A percentile compares a stretch with the other conserved stretches of the same genome.
Conservation (phyloP, 306 rosid genomes). For the Pyrus betulifolia region DNA sequence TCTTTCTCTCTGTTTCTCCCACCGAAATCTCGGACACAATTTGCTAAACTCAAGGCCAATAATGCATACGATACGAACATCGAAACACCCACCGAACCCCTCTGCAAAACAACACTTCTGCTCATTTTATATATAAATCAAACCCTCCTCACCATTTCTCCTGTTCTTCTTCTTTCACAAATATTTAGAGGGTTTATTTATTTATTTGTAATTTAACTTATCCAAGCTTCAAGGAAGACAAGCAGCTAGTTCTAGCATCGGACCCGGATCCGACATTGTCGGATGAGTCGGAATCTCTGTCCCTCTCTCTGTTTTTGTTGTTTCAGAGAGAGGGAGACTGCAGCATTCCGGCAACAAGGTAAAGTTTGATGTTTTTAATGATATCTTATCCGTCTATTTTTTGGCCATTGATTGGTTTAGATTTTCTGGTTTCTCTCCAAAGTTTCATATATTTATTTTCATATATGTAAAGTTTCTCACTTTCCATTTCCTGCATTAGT, state of each 20-base stretch:
- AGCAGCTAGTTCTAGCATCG: slow-evolving; percentile 9
- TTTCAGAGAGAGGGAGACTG: slow-evolving; percentile 18
- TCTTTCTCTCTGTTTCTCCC: neutral
- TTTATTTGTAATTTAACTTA: neutral
- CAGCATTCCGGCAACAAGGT: neutral
- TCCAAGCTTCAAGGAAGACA: neutral
- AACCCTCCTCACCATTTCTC: neutral
- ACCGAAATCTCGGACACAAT: slow-evolving; percentile 31
- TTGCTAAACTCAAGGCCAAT: slow-evolving; percentile 4
- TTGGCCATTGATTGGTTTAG: neutral
- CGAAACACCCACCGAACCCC: neutral
- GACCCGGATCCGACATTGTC: slow-evolving; percentile 35
- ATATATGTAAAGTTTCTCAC: neutral
- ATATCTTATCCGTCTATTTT: neutral
- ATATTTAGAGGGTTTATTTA: neutral
- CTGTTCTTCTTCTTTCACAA: neutral
- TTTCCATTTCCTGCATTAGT: too few species aligned
- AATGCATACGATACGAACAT: neutral
- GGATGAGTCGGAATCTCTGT: slow-evolving; percentile 12
- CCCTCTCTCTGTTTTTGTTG: neutral
- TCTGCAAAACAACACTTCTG: neutral
- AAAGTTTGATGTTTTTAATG: neutral
- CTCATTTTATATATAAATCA: neutral
- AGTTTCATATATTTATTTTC: neutral
- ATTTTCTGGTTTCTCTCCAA: slow-evolving; percentile 6